Conservation (phyloP, 768 basidiomycete genomes). For the Tylopilus balloui region DNA sequence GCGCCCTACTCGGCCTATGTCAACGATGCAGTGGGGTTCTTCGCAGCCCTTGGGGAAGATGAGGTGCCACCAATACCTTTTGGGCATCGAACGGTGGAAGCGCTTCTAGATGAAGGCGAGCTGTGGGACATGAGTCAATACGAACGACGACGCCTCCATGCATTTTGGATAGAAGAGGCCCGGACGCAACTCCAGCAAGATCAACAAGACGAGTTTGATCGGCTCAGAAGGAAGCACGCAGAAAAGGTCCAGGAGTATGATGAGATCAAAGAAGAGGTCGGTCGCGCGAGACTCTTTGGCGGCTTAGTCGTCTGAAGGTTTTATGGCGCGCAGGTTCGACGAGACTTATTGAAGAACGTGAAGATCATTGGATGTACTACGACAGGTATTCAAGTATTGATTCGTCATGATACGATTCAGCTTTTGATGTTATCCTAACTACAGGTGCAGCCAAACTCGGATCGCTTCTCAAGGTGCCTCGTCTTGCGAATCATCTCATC, state of each 20-base stretch:
- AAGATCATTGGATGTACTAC: conserved; percentile 77
- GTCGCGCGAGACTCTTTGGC: conserved; percentile 2
- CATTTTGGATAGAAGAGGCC: conserved; percentile 45
- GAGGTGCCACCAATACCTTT: conserved; percentile 38
- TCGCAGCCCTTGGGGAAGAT: conserved; percentile 34
- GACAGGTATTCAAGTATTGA: conserved; percentile 43
- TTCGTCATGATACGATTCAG: background rate
- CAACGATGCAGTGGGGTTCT: conserved; percentile 31
- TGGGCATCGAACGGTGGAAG: conserved; percentile 34
- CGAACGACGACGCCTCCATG: conserved; percentile 46
- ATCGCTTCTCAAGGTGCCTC: conserved; percentile 48
- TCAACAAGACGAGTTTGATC: conserved; percentile 40
- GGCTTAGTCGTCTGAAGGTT: background rate
- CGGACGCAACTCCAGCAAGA: conserved; percentile 29
- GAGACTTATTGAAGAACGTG: conserved; percentile 46
- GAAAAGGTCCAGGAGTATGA: conserved; percentile 36
- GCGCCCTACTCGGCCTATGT: conserved; percentile 16
- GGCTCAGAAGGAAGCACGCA: conserved; percentile 37
- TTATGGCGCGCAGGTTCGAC: conserved; percentile 41
- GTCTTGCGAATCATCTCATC: background rate
- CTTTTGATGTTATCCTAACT: background rate
- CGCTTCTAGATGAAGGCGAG: conserved; percentile 32
- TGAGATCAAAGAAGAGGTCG: conserved; percentile 52
- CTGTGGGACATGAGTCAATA: conserved; percentile 52
- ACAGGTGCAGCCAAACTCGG: conserved; percentile 66